Percentiles rank a stretch among this genome's conserved stretches.
Conservation (phyloP, 768 basidiomycete species). For the Krasilnikovozyma curviuscula region DNA sequence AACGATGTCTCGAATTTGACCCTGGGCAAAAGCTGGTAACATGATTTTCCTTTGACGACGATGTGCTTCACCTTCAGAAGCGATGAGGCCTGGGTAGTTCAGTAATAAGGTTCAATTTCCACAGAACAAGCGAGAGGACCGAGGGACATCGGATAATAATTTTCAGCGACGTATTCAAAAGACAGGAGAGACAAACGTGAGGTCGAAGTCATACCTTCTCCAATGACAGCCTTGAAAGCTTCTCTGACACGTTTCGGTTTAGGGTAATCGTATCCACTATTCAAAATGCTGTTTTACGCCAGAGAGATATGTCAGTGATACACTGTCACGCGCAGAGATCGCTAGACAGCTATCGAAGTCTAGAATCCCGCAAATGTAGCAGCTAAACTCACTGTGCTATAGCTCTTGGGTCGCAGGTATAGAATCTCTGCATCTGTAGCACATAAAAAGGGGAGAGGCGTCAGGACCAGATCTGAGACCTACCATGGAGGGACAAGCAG, state of each 20-base stretch:
- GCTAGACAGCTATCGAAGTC: too few species aligned
- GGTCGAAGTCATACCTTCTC: background rate
- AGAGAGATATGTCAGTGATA: too few species aligned
- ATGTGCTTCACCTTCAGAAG: background rate
- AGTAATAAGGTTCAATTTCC: too few species aligned
- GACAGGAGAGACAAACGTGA: background rate
- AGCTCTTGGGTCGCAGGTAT: conserved; percentile 1
- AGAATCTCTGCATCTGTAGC: conserved; percentile 2
- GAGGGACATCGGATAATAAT: background rate
- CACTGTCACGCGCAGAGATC: background rate
- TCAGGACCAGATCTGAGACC: background rate
- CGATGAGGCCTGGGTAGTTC: background rate
- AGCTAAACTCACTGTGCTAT: background rate
- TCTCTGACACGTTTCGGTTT: background rate
- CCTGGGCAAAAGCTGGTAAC: background rate
- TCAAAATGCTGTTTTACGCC: conserved; percentile 4
- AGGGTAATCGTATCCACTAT: conserved; percentile 1
- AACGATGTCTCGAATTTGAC: background rate
- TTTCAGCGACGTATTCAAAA: too few species aligned
- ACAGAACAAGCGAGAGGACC: background rate
- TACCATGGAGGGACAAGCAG: background rate
- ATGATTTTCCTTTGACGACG: too few species aligned
- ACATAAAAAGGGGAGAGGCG: too few species aligned
- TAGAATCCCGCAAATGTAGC: too few species aligned
- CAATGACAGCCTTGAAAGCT: background rate